Conservation (phyloP, 1,284 basidiomycete species). For the Blastosporella zonata region DNA sequence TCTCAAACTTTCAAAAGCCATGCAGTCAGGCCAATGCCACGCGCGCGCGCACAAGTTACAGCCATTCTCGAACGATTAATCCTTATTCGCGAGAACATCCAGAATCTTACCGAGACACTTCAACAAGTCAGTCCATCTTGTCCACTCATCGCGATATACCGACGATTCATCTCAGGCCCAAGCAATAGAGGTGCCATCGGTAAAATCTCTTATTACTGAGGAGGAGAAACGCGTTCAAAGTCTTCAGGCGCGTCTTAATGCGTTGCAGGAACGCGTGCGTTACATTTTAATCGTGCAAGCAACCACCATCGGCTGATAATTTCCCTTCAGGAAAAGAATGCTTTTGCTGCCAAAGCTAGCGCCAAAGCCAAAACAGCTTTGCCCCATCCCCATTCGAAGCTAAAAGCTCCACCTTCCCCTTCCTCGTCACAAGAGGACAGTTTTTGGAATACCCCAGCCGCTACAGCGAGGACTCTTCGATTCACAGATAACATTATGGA, state of each 20-base stretch:
- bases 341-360: slow-evolving; percentile 1
- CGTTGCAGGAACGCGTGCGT: slow-evolving; percentile 50
- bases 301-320: slow-evolving; percentile 1
- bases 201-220: slow-evolving; percentile 43
- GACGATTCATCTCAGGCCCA: slow-evolving; percentile 30
- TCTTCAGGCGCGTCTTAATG: slow-evolving; percentile 48
- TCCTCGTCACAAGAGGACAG: slow-evolving; percentile 42
- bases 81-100: slow-evolving; percentile 50
- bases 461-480: slow-evolving; percentile 51
- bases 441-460: slow-evolving; percentile 60
- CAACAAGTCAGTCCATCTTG: slow-evolving; percentile 47
- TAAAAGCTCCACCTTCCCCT: slow-evolving; percentile 15
- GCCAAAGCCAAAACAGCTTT: neutral
- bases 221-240: slow-evolving; percentile 59
- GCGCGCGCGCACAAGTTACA: slow-evolving; percentile 55
- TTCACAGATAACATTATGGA: slow-evolving; percentile 58
- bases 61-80: slow-evolving; percentile 53
- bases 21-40: slow-evolving; percentile 68
- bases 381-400: slow-evolving; percentile 1
- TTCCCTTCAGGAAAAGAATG: slow-evolving; percentile 22
- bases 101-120: slow-evolving; percentile 42
- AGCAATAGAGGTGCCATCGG: slow-evolving; percentile 33
- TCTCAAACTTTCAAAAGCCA: slow-evolving; percentile 37
- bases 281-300: neutral
- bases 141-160: slow-evolving; percentile 1